These are phyloP conservation scores for Cymodocea nodosa DNA, from an alignment of 116 monocot species.

Conservation along the genomic window DNA sequence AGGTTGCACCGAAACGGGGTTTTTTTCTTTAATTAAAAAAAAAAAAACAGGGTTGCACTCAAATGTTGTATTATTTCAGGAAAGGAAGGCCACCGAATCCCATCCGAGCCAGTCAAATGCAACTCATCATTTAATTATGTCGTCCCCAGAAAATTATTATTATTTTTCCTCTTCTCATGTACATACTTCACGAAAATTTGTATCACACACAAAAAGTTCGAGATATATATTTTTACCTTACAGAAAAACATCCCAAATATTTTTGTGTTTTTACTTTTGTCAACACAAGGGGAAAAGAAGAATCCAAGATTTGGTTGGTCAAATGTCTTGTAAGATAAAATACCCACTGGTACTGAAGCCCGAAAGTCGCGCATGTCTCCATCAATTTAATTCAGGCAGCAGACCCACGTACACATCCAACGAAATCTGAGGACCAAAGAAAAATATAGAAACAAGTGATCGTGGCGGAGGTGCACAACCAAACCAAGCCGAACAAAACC, in stretches of 20 bases:
- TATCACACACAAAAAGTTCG: too few species aligned
- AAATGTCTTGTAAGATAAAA: not conserved
- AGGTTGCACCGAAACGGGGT: too few species aligned
- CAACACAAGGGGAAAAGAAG: too few species aligned
- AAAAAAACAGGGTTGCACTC: too few species aligned
- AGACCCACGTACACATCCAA: not conserved
- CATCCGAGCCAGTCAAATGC: not conserved
- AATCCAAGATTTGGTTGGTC: not conserved
- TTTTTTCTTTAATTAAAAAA: too few species aligned
- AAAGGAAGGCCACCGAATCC: not conserved
- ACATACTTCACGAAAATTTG: too few species aligned
- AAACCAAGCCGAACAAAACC: not conserved
- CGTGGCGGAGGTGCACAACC: not conserved
- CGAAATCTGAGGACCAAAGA: not conserved
- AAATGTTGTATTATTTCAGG: not conserved
- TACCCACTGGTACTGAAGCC: not conserved
- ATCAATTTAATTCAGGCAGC: not conserved
- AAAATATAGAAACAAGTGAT: not conserved
- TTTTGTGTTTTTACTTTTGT: too few species aligned
- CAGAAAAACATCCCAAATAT: too few species aligned
- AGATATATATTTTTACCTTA: too few species aligned
- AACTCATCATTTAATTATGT: not conserved
- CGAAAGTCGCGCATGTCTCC: not conserved
- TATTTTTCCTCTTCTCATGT: too few species aligned
- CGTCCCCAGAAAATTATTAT: too few species aligned